These are phyloP conservation scores for Zymoseptoria crescenta DNA, from an alignment of 2,329 filamentous ascomycete species.

Conservation along the genomic window DNA sequence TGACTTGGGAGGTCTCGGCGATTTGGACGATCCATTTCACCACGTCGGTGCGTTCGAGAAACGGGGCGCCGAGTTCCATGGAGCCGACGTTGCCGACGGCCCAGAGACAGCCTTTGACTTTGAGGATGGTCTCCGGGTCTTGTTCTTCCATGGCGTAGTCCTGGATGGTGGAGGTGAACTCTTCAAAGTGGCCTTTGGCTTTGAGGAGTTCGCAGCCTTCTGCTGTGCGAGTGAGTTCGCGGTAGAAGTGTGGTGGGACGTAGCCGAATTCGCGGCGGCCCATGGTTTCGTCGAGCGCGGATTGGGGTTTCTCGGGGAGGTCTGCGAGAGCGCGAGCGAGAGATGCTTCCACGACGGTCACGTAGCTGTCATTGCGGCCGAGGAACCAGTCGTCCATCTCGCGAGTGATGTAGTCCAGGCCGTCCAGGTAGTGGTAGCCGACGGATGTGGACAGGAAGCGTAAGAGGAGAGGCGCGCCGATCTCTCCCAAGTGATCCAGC, in stretches of 20 bases:
- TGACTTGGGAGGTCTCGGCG: constrained; percentile 76
- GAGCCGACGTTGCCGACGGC: constrained; percentile 96
- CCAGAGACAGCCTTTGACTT: constrained; percentile 96
- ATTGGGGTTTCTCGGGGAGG: constrained; percentile 45
- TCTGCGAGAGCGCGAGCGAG: constrained; percentile 74
- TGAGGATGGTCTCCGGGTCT: constrained; percentile 76
- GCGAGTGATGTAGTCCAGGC: constrained; percentile 95
- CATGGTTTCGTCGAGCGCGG: constrained; percentile 37
- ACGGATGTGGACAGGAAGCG: constrained; percentile 93
- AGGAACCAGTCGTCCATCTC: constrained; percentile 99
- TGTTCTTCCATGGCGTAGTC: constrained; percentile 80
- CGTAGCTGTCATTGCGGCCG: constrained; percentile 93
- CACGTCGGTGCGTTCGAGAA: constrained; percentile 83
- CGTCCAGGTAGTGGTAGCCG: constrained; percentile 94
- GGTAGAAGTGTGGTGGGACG: constrained; percentile 96
- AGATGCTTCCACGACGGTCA: constrained; percentile 89
- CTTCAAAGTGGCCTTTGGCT: constrained; percentile 92
- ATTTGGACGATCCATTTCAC: constrained; percentile 82
- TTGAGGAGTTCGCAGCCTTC: constrained; percentile 86
- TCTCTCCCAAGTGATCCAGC: constrained; percentile 90
- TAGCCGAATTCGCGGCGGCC: constrained; percentile 44
- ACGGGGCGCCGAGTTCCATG: constrained; percentile 93
- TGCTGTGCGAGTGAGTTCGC: constrained; percentile 82
- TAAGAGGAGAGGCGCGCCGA: constrained; percentile 83
- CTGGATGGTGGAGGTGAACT: constrained; percentile 84